Evolutionary conservation across 169 alveolate genomes (phyloP).

Genomic region (Plasmodium fragile): DNA sequence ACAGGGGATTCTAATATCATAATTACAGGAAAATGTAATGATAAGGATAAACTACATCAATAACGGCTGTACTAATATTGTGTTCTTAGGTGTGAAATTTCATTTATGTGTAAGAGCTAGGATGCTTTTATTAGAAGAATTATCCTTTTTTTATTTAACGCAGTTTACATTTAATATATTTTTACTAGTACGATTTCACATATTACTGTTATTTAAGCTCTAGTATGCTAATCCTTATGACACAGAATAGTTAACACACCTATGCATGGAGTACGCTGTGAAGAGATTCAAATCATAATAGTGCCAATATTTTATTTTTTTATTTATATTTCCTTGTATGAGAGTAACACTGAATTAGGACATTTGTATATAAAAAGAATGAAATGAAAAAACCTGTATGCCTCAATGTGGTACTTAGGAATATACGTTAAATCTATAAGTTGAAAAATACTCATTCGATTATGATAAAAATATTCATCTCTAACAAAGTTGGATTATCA

Average conservation of each 20-base stretch:
- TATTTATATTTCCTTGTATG: neutral
- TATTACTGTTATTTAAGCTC: neutral
- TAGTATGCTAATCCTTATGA: neutral
- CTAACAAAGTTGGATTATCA: neutral
- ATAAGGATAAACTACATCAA: neutral
- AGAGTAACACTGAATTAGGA: neutral
- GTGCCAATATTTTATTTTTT: too few species aligned
- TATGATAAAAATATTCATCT: too few species aligned
- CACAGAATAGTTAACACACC: neutral
- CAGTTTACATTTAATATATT: neutral
- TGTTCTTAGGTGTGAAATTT: neutral
- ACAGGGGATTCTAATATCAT: neutral
- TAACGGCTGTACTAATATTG: neutral
- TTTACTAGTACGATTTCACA: neutral
- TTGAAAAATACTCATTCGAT: neutral
- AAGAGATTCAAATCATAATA: neutral
- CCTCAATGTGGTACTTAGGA: neutral
- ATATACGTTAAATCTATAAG: too few species aligned
- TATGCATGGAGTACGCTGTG: neutral
- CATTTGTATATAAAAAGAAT: neutral
- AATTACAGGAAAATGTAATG: neutral
- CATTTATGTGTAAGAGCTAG: neutral
- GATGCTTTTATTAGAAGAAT: neutral
- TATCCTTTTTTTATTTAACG: neutral
- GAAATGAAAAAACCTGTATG: neutral